phyloP scores from a whole-genome alignment of 305 asterid genomes.

The Fraxinus platypoda region DNA sequence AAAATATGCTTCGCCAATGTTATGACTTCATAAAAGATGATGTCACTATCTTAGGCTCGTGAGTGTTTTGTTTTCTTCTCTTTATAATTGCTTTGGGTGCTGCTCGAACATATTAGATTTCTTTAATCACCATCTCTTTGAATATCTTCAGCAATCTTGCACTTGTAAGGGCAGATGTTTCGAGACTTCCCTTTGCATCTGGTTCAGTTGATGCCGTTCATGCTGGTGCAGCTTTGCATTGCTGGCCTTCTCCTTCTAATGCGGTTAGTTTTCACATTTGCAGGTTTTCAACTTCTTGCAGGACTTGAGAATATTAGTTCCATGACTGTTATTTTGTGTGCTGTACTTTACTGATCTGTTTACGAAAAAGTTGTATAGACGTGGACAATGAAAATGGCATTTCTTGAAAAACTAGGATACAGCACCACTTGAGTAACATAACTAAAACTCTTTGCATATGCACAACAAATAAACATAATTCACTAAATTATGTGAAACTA shows the following conservation, averaged over 20 bases:
- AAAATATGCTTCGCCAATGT: slow-evolving; percentile 92
- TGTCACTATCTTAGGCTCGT: slow-evolving; percentile 60
- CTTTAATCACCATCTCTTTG: background rate
- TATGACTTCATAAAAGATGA: slow-evolving; percentile 76
- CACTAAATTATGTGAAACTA: background rate
- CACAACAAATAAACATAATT: background rate
- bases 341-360: background rate
- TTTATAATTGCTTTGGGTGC: slow-evolving; percentile 1
- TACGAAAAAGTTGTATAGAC: background rate
- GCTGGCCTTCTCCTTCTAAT: slow-evolving; percentile 99
- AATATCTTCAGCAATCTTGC: slow-evolving; percentile 63
- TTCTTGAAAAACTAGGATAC: background rate
- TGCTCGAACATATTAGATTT: background rate
- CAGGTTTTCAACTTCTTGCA: slow-evolving; percentile 1
- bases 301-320: background rate
- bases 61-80: slow-evolving; percentile 32
- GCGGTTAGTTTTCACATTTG: slow-evolving; percentile 45
- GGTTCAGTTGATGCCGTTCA: slow-evolving; percentile 88
- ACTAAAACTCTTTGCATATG: background rate
- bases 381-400: background rate
- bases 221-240: slow-evolving; percentile 98
- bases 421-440: background rate
- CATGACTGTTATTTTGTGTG: background rate
- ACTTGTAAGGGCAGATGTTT: slow-evolving; percentile 92
- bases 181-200: slow-evolving; percentile 88